Evolutionary conservation across 2,329 filamentous ascomycete genomes (phyloP).

Genomic region (Xylaria sp.): DNA sequence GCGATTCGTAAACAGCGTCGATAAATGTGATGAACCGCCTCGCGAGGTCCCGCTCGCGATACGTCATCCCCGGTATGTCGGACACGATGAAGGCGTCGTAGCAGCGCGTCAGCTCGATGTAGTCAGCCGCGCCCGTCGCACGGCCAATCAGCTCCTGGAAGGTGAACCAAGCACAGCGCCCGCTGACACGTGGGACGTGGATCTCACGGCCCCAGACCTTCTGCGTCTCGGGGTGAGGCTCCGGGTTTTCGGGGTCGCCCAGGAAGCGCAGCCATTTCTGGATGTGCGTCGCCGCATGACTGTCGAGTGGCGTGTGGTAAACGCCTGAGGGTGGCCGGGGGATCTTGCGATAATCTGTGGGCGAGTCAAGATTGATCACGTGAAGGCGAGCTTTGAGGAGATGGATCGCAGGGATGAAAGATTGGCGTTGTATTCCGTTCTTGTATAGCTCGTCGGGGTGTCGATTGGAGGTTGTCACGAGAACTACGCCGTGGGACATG

Average conservation of each 20-base stretch:
- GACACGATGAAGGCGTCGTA: conserved; percentile 95
- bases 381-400: conserved; percentile 83
- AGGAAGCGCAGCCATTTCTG: conserved; percentile 96
- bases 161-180: conserved; percentile 85
- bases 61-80: conserved; percentile 89
- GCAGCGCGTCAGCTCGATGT: conserved; percentile 85
- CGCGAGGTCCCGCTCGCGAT: conserved; percentile 83
- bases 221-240: conserved; percentile 78
- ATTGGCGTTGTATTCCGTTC: conserved; percentile 95
- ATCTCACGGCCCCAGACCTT: conserved; percentile 93
- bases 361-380: conserved; percentile 92
- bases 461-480: conserved; percentile 96
- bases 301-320: conserved; percentile 87
- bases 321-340: conserved; percentile 90
- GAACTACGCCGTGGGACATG: conserved; percentile 95
- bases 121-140: conserved; percentile 92
- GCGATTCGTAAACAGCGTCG: conserved; percentile 89
- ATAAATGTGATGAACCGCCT: conserved; percentile 97
- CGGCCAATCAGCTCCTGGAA: conserved; percentile 90
- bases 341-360: conserved; percentile 97
- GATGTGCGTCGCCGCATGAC: conserved; percentile 77
- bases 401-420: conserved; percentile 93
- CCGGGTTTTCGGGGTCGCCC: conserved; percentile 78
- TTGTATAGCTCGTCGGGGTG: conserved; percentile 96
- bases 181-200: conserved; percentile 83